These are phyloP conservation scores for Cryphonectria parasitica DNA, from an alignment of 2,329 filamentous ascomycete genomes.

Conservation along the genomic window DNA sequence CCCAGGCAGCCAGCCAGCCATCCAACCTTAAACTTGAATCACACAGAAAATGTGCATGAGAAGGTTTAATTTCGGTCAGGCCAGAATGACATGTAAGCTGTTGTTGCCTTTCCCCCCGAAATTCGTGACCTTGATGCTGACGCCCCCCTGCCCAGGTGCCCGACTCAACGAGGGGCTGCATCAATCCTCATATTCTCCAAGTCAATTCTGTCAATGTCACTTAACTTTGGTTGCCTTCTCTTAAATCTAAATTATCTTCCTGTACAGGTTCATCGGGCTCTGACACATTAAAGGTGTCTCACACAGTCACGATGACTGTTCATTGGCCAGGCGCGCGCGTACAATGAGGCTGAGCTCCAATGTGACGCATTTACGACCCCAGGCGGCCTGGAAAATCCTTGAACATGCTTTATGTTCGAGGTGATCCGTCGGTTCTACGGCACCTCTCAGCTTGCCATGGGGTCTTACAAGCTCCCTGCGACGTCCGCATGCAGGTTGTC, in stretches of 20 bases:
- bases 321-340: not conserved
- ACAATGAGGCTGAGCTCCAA: conserved; percentile 1
- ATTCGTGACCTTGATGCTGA: not conserved
- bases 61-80: not conserved
- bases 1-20: too few relatives aligned
- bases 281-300: not conserved
- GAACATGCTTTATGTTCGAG: not conserved
- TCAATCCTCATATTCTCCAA: not conserved
- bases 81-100: not conserved
- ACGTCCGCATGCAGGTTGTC: not conserved
- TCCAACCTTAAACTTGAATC: too few relatives aligned
- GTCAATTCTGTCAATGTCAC: not conserved
- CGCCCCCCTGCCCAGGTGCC: not conserved
- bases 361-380: not conserved
- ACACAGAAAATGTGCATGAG: not conserved
- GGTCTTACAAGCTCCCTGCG: not conserved
- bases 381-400: not conserved
- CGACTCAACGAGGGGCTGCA: not conserved
- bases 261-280: not conserved
- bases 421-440: not conserved
- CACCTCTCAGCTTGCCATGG: not conserved
- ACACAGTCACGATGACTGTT: not conserved
- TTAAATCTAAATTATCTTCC: not conserved
- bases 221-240: not conserved
- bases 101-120: not conserved